Conservation (phyloP, 2,329 filamentous ascomycete species). For the Phialophora expanda region DNA sequence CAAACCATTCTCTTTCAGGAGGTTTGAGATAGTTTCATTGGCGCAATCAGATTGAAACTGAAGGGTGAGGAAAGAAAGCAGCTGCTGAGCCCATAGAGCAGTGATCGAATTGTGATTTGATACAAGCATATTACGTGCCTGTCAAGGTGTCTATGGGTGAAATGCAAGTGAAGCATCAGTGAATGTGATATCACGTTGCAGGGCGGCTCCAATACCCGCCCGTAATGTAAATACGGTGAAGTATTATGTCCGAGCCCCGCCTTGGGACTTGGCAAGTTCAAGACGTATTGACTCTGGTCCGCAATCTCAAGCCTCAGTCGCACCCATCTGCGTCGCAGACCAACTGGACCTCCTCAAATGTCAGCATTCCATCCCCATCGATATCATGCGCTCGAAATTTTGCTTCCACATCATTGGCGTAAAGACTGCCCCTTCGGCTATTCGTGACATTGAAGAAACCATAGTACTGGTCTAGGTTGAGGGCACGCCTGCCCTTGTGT, state of each 20-base stretch:
- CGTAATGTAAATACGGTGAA: neutral
- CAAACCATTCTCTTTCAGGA: neutral
- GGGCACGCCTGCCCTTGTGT: neutral
- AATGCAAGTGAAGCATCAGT: neutral
- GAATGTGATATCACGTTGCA: neutral
- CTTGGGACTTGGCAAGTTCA: neutral
- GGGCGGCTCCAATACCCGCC: neutral
- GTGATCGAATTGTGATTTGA: neutral
- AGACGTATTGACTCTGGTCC: neutral
- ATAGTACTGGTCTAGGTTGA: slow-evolving; percentile 16
- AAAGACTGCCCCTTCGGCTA: neutral
- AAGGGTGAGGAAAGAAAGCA: neutral
- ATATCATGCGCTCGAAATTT: slow-evolving; percentile 18
- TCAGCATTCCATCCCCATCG: slow-evolving; percentile 13
- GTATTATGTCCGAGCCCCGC: neutral
- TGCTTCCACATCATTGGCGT: slow-evolving; percentile 12
- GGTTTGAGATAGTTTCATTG: neutral
- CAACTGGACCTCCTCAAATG: slow-evolving; percentile 14
- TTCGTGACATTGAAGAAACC: slow-evolving; percentile 16
- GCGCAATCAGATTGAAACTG: neutral
- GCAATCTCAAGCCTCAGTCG: neutral
- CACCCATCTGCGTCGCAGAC: slow-evolving; percentile 12
- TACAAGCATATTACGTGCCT: neutral
- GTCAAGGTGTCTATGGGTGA: neutral
- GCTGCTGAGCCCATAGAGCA: neutral